phyloP scores from a whole-genome alignment of 1,284 basidiomycete genomes.

The Gymnopus androsaceus region DNA sequence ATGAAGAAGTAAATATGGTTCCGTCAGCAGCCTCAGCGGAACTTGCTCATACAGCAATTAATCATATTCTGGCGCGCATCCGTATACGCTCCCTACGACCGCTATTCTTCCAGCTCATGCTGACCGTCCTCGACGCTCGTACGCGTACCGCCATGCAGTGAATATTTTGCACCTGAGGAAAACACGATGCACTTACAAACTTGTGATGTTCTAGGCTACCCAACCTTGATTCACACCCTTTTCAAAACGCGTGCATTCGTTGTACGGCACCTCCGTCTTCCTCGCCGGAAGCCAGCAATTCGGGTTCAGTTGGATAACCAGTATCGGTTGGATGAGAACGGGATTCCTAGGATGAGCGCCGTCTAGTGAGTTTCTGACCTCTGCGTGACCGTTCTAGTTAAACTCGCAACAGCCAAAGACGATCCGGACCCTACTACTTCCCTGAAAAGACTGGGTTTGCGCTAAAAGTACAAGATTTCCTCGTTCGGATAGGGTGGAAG shows the following conservation, averaged over 20 bases:
- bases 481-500: background rate
- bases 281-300: slow-evolving; percentile 5
- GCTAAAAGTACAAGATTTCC: background rate
- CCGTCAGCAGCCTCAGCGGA: background rate
- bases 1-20: slow-evolving; percentile 10
- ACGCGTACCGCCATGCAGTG: slow-evolving; percentile 10
- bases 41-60: background rate
- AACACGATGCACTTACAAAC: background rate
- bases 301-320: slow-evolving; percentile 7
- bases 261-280: slow-evolving; percentile 6
- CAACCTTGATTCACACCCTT: background rate
- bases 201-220: background rate
- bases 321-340: too few relatives aligned
- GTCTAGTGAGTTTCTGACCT: slow-evolving; percentile 4
- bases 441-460: slow-evolving; percentile 7
- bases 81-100: background rate
- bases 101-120: slow-evolving; percentile 1
- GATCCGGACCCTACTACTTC: slow-evolving; percentile 8
- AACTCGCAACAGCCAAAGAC: background rate
- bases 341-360: slow-evolving; percentile 6
- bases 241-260: slow-evolving; percentile 7
- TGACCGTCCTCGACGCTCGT: slow-evolving; percentile 2
- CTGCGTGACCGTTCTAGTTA: background rate
- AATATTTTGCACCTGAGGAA: background rate
- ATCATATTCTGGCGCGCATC: slow-evolving; percentile 1